These are phyloP conservation scores for Pseudogymnoascus sp. DNA, from an alignment of 2,329 filamentous ascomycete species.

Conservation along the genomic window DNA sequence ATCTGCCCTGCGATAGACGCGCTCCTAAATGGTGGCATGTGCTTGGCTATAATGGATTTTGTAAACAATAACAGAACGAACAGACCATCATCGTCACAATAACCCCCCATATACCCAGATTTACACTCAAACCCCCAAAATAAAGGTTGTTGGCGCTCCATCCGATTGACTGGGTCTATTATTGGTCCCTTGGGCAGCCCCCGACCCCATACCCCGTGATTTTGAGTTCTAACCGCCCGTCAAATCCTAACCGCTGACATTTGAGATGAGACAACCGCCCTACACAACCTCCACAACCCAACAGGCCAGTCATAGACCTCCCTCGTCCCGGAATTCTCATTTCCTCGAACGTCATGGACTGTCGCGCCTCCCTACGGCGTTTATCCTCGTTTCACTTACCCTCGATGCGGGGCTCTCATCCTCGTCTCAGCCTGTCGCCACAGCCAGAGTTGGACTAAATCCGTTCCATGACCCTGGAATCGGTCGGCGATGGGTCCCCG, in stretches of 20 bases:
- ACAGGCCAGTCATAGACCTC: background rate
- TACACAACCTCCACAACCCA: background rate
- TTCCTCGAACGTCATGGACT: constrained; percentile 3
- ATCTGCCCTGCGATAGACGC: constrained; percentile 2
- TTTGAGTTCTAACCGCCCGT: constrained; percentile 8
- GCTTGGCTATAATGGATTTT: constrained; percentile 5
- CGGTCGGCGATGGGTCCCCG: background rate
- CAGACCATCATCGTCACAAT: constrained; percentile 1
- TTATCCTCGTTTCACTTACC: constrained; percentile 6
- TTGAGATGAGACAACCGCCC: constrained; percentile 10
- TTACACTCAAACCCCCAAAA: background rate
- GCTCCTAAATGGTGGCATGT: constrained; percentile 6
- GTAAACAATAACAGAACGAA: background rate
- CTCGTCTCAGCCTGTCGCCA: background rate
- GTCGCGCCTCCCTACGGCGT: constrained; percentile 4
- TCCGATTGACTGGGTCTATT: background rate
- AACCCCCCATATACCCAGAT: background rate
- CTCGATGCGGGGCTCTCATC: background rate
- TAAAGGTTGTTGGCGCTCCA: background rate
- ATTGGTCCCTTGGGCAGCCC: background rate
- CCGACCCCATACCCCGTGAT: background rate
- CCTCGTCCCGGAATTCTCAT: background rate
- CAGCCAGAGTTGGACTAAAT: constrained; percentile 4
- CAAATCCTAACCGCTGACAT: constrained; percentile 8
- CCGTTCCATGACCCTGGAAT: constrained; percentile 7